Conservation (phyloP, 768 basidiomycete genomes). For the Rhizopogon roseolus region DNA sequence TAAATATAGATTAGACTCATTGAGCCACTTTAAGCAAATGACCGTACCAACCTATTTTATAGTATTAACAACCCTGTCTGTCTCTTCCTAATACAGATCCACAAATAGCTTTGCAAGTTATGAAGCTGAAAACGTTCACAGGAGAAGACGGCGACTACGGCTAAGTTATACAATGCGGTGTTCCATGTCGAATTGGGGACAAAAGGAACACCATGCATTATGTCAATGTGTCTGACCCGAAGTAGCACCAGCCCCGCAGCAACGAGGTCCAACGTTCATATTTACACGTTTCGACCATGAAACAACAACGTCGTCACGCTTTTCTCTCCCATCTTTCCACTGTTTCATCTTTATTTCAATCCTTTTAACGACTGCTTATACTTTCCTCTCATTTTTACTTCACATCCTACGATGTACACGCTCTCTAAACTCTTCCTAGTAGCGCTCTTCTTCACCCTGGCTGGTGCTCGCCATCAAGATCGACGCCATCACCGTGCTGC, state of each 20-base stretch:
- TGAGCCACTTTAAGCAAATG: too few species aligned
- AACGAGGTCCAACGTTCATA: not conserved
- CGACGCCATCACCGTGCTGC: constrained; percentile 22
- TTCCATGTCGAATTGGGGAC: not conserved
- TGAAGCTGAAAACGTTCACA: not conserved
- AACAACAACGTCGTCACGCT: not conserved
- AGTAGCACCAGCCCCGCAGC: not conserved
- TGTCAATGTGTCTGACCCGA: too few species aligned
- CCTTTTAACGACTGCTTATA: not conserved
- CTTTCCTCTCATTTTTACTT: not conserved
- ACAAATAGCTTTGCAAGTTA: not conserved
- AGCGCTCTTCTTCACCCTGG: constrained; percentile 32
- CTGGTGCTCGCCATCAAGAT: constrained; percentile 24
- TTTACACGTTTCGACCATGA: not conserved
- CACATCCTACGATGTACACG: constrained; percentile 22
- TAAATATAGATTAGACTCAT: too few species aligned
- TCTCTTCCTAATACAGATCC: too few species aligned
- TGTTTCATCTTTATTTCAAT: not conserved
- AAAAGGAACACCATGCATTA: not conserved
- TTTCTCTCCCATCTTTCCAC: not conserved
- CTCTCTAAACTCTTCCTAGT: constrained; percentile 29
- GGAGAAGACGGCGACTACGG: not conserved
- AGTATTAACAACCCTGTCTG: too few species aligned
- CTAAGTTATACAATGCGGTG: too few species aligned
- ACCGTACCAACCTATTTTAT: too few species aligned